These are phyloP conservation scores for Panellus pusillus DNA, from an alignment of 768 basidiomycete genomes.

Conservation along the genomic window DNA sequence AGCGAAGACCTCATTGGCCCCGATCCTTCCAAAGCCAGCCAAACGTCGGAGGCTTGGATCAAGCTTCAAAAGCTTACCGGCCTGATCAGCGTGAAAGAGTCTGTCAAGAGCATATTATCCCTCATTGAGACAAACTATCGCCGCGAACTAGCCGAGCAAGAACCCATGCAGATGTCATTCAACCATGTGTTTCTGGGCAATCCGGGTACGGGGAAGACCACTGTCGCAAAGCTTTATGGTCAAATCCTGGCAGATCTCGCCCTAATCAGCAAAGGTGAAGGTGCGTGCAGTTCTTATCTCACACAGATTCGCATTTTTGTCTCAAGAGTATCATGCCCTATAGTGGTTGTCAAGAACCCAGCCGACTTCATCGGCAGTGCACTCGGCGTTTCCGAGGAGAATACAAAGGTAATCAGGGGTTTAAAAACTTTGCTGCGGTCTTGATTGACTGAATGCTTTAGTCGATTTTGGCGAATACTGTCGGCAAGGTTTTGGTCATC, in stretches of 20 bases:
- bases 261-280: constrained; percentile 70
- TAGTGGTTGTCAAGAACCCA: constrained; percentile 68
- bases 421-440: too few species aligned
- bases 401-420: constrained; percentile 35
- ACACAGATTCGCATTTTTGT: too few species aligned
- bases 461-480: constrained; percentile 54
- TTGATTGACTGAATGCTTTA: constrained; percentile 32
- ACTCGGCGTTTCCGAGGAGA: constrained; percentile 60
- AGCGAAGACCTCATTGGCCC: constrained; percentile 66
- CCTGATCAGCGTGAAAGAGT: constrained; percentile 53
- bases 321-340: neutral
- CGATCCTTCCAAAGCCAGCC: constrained; percentile 50
- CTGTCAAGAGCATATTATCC: constrained; percentile 48
- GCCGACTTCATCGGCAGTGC: constrained; percentile 64
- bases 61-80: constrained; percentile 55
- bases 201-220: constrained; percentile 74
- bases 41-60: constrained; percentile 48
- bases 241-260: constrained; percentile 60
- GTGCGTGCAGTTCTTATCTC: constrained; percentile 30
- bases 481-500: constrained; percentile 70
- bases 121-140: constrained; percentile 53
- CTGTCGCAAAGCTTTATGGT: constrained; percentile 67
- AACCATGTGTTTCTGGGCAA: constrained; percentile 68
- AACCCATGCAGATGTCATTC: constrained; percentile 52
- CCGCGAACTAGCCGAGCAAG: constrained; percentile 56